Percentiles rank a stretch among this genome's conserved stretches.
Conservation (phyloP, 2,329 filamentous ascomycete species). For the Cladophialophora yegresii region DNA sequence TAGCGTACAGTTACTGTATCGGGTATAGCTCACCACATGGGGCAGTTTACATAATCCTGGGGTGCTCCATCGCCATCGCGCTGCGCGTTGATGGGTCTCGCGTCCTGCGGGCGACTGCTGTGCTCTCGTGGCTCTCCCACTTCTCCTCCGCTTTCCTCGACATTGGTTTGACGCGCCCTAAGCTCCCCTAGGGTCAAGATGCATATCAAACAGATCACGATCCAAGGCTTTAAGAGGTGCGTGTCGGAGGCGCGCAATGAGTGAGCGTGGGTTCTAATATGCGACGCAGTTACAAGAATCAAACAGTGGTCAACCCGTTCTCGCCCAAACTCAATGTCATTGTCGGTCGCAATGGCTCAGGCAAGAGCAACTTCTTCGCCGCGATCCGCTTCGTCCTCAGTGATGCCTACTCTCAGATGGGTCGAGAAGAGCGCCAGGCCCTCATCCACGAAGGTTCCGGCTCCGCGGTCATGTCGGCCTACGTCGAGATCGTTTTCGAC, state of each 20-base stretch:
- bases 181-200: constrained; percentile 54
- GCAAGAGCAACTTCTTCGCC: constrained; percentile 99
- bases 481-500: constrained; percentile 98
- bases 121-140: not conserved
- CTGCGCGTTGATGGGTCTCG: not conserved
- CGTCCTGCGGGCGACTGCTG: not conserved
- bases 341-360: constrained; percentile 97
- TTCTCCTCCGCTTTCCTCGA: not conserved
- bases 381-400: constrained; percentile 97
- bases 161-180: not conserved
- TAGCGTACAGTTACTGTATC: no score
- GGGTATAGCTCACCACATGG: no score
- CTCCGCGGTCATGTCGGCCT: constrained; percentile 98
- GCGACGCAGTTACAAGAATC: constrained; percentile 85
- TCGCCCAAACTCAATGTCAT: constrained; percentile 97
- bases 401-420: constrained; percentile 95
- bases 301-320: constrained; percentile 97
- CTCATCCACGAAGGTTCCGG: constrained; percentile 98
- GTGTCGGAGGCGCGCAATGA: constrained; percentile 23
- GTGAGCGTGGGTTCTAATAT: constrained; percentile 4
- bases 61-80: not conserved
- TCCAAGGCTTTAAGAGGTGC: constrained; percentile 99
- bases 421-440: constrained; percentile 90
- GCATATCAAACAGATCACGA: constrained; percentile 99
- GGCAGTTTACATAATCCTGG: not conserved